A percentile compares a stretch with the other conserved stretches of the same genome.
These are phyloP conservation scores for Fraxinus nigra DNA, from an alignment of 305 asterid species.

Conservation along the genomic window DNA sequence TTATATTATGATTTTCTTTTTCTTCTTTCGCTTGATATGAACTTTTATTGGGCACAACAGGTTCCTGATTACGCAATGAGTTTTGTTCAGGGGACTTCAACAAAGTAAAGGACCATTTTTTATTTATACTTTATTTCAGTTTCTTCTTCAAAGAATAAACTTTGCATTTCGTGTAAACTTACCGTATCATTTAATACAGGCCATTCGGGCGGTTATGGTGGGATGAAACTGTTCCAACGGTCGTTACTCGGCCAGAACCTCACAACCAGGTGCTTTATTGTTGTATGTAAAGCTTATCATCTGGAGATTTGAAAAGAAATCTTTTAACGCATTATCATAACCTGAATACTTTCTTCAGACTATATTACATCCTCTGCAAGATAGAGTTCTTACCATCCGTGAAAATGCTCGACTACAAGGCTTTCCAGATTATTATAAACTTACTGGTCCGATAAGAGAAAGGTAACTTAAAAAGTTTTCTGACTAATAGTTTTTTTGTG, in stretches of 20 bases:
- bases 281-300: neutral
- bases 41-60: constrained; percentile 18
- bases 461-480: constrained; percentile 36
- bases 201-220: constrained; percentile 95
- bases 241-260: constrained; percentile 64
- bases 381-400: constrained; percentile 72
- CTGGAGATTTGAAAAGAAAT: neutral
- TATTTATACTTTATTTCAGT: neutral
- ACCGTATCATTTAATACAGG: constrained; percentile 32
- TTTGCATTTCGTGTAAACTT: neutral
- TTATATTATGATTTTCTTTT: neutral
- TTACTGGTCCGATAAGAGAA: constrained; percentile 66
- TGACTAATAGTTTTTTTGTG: neutral
- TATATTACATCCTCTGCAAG: constrained; percentile 64
- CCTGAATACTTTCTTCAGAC: constrained; percentile 27
- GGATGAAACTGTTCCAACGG: constrained; percentile 88
- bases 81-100: constrained; percentile 42
- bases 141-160: neutral
- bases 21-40: neutral
- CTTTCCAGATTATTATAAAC: constrained; percentile 73
- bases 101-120: constrained; percentile 30
- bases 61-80: constrained; percentile 80
- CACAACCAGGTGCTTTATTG: constrained; percentile 39
- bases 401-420: constrained; percentile 93
- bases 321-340: neutral